Evolutionary conservation across 1,284 basidiomycete species (phyloP).

Genomic region (Irpex rosettiformis): DNA sequence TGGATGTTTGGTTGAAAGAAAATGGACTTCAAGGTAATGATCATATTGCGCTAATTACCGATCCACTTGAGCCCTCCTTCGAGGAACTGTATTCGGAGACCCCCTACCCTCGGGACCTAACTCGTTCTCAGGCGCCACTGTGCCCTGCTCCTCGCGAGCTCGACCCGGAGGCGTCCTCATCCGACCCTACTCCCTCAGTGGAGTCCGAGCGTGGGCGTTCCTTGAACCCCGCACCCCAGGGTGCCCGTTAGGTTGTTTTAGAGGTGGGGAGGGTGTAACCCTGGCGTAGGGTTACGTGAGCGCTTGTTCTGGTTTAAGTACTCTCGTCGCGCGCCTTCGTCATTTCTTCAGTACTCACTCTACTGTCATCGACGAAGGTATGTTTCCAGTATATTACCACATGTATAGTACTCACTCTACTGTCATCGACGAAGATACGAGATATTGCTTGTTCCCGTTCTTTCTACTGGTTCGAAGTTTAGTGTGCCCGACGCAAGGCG

Average conservation of each 20-base stretch:
- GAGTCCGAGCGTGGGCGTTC: background rate
- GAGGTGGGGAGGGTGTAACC: slow-evolving; percentile 1
- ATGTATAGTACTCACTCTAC: background rate
- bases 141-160: background rate
- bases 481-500: no score
- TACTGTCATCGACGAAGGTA: background rate
- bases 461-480: no score
- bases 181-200: background rate
- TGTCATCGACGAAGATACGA: no score
- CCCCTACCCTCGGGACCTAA: no score
- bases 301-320: background rate
- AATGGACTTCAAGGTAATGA: background rate
- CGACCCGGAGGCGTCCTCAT: background rate
- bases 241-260: background rate
- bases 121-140: no score
- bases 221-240: background rate
- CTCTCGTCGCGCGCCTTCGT: background rate
- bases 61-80: background rate
- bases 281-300: background rate
- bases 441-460: no score
- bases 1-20: slow-evolving; percentile 4
- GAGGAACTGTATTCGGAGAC: no score
- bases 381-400: background rate
- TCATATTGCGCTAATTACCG: no score
- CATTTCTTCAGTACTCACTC: background rate